These are phyloP conservation scores for Thelephora ganbajun DNA, from an alignment of 768 basidiomycete genomes.

Conservation along the genomic window DNA sequence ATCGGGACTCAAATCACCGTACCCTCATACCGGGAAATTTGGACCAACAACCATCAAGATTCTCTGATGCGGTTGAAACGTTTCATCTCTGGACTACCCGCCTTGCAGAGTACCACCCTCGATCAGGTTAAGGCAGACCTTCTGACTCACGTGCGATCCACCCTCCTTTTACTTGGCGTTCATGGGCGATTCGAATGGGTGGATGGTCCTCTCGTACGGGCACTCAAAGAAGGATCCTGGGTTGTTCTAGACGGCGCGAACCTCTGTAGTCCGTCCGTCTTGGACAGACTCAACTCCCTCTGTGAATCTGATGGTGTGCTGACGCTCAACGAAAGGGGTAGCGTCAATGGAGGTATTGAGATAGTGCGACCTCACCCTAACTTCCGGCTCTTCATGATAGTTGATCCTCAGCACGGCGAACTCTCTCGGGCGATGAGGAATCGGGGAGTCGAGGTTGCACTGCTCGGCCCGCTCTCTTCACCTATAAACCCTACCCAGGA, in stretches of 20 bases:
- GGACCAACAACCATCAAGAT: not conserved
- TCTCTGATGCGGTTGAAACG: not conserved
- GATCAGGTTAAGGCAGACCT: constrained; percentile 7
- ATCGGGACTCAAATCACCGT: not conserved
- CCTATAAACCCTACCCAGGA: too few relatives aligned
- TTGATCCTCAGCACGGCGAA: constrained; percentile 86
- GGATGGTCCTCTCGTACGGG: constrained; percentile 80
- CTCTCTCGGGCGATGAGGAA: constrained; percentile 98
- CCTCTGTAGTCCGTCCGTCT: constrained; percentile 86
- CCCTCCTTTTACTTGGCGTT: constrained; percentile 13
- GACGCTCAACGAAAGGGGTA: constrained; percentile 82
- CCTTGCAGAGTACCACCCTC: constrained; percentile 12
- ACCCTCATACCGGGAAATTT: too few relatives aligned
- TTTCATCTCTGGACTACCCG: not conserved
- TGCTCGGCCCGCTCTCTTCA: constrained; percentile 17
- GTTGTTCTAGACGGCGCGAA: constrained; percentile 87
- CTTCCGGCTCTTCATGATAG: constrained; percentile 89
- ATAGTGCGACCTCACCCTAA: constrained; percentile 69
- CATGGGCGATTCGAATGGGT: constrained; percentile 80
- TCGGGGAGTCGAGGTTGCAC: constrained; percentile 75
- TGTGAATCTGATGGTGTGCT: constrained; percentile 79
- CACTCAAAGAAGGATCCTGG: constrained; percentile 84
- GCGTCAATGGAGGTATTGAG: constrained; percentile 63
- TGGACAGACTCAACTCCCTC: constrained; percentile 92
- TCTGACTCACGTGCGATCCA: constrained; percentile 11